phyloP scores from a whole-genome alignment of 305 asterid genomes.

The Fraxinus sp. region DNA sequence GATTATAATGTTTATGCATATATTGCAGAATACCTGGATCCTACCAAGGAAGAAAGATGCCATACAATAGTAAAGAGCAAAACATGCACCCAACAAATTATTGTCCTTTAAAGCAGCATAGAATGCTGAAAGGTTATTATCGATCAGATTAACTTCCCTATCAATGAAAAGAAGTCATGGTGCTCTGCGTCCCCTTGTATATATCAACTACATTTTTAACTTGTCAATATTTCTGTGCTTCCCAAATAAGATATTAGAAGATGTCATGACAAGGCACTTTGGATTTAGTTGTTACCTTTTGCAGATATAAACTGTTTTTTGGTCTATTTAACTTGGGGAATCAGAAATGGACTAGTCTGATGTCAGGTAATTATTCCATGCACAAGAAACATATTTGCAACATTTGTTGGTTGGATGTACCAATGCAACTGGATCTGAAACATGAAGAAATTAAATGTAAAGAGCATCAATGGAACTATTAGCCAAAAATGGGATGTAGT shows the following conservation, averaged over 20 bases:
- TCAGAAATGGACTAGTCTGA: background rate
- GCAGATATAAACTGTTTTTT: background rate
- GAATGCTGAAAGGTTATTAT: background rate
- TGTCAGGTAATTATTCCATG: slow-evolving; percentile 1
- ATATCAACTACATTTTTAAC: background rate
- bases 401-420: slow-evolving; percentile 1
- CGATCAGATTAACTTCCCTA: background rate
- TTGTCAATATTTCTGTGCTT: background rate
- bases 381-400: background rate
- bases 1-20: background rate
- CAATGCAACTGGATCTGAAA: slow-evolving; percentile 9
- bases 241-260: background rate
- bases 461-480: background rate
- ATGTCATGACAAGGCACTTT: slow-evolving; percentile 1
- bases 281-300: background rate
- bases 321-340: background rate
- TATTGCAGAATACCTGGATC: background rate
- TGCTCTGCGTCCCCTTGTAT: background rate
- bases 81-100: background rate
- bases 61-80: background rate
- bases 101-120: background rate
- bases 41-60: background rate
- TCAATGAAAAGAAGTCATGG: background rate
- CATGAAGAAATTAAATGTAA: slow-evolving; percentile 4
- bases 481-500: background rate